These are phyloP conservation scores for Cryptosporidium ubiquitum DNA, from an alignment of 169 alveolate genomes.

Conservation along the genomic window DNA sequence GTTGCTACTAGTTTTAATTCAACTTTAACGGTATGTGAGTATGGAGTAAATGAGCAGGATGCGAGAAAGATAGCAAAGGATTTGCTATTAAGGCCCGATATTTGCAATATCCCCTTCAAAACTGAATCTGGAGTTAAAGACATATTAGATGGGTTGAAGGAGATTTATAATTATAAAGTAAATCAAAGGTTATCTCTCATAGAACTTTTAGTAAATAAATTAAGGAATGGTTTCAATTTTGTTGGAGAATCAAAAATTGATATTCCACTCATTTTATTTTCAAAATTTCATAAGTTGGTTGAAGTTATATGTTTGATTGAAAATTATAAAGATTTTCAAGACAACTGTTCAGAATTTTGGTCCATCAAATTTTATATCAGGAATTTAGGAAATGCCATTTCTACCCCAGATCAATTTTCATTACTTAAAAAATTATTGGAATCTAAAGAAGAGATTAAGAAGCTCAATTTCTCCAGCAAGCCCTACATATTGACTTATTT, in stretches of 20 bases:
- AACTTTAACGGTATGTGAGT: neutral
- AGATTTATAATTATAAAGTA: constrained; percentile 3
- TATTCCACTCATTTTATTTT: constrained; percentile 5
- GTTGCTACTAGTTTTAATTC: constrained; percentile 9
- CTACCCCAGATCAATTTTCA: neutral
- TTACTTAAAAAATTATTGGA: neutral
- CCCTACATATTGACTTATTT: neutral
- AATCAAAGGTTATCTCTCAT: constrained; percentile 10
- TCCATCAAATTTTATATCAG: neutral
- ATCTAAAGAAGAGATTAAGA: neutral
- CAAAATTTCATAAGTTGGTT: constrained; percentile 36
- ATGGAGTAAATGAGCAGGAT: neutral
- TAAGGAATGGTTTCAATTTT: constrained; percentile 30
- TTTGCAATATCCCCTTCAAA: neutral
- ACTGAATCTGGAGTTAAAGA: neutral
- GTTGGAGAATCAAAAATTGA: neutral
- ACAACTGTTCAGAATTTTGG: constrained; percentile 19
- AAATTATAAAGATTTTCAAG: neutral
- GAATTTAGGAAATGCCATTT: neutral
- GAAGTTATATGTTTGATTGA: constrained; percentile 4
- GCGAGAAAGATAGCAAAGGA: constrained; percentile 16
- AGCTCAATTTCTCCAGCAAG: neutral
- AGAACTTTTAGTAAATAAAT: constrained; percentile 1
- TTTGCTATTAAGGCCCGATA: constrained; percentile 12
- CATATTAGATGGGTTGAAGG: neutral